phyloP scores from a whole-genome alignment of 2,329 filamentous ascomycete genomes.

The Taxawa tesnikishii region DNA sequence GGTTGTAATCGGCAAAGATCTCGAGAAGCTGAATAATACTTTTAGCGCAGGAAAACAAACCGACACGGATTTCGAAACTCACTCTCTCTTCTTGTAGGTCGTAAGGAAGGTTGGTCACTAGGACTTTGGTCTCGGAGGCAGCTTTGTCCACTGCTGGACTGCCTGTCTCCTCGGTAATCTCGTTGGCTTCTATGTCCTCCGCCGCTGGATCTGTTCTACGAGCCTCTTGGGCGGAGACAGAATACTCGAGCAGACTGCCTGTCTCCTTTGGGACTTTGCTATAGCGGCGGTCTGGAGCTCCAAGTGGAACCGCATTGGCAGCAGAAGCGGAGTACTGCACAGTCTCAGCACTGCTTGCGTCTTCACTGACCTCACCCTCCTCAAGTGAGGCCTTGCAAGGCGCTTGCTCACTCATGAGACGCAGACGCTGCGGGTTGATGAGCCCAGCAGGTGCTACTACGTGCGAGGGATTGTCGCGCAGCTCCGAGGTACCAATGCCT shows the following conservation, averaged over 20 bases:
- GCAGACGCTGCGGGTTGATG: no score
- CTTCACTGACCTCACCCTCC: no score
- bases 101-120: conserved; percentile 99
- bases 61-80: conserved; percentile 20
- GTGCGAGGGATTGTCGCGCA: no score
- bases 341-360: no score
- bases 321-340: no score
- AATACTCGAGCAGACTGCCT: conserved; percentile 96
- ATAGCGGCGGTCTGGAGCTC: no score
- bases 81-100: conserved; percentile 97
- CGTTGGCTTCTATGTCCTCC: conserved; percentile 63
- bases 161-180: conserved; percentile 50
- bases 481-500: no score
- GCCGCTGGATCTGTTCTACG: conserved; percentile 86
- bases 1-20: conserved; percentile 85
- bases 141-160: conserved; percentile 95
- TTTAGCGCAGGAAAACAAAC: neutral
- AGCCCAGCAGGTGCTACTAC: no score
- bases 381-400: no score
- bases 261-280: no score
- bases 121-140: conserved; percentile 98
- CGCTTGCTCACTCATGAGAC: no score
- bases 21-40: conserved; percentile 82
- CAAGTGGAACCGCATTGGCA: no score
- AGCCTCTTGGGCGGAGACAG: conserved; percentile 97